Conservation (phyloP, 192 early-diverging fungal genomes). For the Entomortierella lignicola region DNA sequence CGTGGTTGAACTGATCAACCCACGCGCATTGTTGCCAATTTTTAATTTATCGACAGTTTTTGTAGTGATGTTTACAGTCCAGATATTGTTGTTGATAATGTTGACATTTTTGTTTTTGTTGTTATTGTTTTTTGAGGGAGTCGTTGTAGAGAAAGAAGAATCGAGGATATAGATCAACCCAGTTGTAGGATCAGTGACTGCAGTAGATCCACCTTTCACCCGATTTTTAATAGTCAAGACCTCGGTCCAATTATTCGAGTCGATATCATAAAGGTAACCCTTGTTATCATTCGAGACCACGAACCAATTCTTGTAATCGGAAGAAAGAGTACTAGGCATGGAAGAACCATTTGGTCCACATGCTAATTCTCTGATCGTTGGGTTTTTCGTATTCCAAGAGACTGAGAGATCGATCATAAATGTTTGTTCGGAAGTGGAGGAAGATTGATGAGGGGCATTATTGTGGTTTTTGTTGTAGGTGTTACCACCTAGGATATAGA, state of each 20-base stretch:
- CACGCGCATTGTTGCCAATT: too few species aligned
- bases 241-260: not conserved
- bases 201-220: not conserved
- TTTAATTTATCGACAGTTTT: too few species aligned
- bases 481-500: constrained; percentile 6
- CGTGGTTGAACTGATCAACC: too few species aligned
- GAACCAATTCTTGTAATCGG: not conserved
- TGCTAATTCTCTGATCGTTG: not conserved
- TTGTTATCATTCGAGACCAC: not conserved
- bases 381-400: constrained; percentile 4
- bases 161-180: too few species aligned
- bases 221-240: not conserved
- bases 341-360: not conserved
- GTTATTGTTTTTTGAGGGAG: too few species aligned
- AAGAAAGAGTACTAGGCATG: not conserved
- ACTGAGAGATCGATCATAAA: constrained; percentile 6
- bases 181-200: not conserved
- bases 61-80: too few species aligned
- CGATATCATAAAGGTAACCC: not conserved
- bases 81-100: too few species aligned
- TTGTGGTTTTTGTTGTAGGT: not conserved
- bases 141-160: too few species aligned
- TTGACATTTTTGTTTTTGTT: too few species aligned
- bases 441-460: too few species aligned
- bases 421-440: too few species aligned